Conservation (phyloP, 1,284 basidiomycete species). For the Ganoderma leucocontextum region DNA sequence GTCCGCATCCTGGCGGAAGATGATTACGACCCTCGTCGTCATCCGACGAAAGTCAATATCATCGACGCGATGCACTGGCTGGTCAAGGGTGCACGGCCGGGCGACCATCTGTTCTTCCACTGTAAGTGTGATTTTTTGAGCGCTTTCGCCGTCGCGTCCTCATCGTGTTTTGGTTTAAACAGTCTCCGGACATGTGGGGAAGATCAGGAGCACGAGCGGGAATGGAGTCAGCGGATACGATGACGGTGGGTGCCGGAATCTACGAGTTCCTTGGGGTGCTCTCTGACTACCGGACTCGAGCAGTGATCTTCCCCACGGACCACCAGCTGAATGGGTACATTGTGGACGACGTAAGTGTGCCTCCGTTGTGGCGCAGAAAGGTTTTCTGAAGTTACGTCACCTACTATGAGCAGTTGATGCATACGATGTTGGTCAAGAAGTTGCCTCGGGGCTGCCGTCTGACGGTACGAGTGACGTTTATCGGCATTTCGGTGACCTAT, state of each 20-base stretch:
- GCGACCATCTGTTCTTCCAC: conserved; percentile 91
- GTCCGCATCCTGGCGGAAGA: conserved; percentile 86
- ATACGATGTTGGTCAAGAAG: conserved; percentile 65
- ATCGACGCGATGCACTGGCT: conserved; percentile 87
- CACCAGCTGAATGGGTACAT: conserved; percentile 74
- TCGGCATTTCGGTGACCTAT: background rate
- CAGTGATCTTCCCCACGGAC: conserved; percentile 74
- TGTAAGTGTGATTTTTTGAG: conserved; percentile 55
- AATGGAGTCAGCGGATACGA: conserved; percentile 72
- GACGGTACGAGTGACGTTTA: conserved; percentile 52
- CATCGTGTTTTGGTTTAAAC: background rate
- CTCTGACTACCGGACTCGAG: background rate
- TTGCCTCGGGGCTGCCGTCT: conserved; percentile 73
- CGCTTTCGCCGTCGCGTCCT: background rate
- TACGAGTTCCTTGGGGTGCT: no score
- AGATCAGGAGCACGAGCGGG: conserved; percentile 73
- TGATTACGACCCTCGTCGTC: conserved; percentile 58
- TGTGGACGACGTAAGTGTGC: conserved; percentile 73
- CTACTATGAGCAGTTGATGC: conserved; percentile 56
- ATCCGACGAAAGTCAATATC: conserved; percentile 84
- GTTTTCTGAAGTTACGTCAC: conserved; percentile 6
- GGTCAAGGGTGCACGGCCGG: conserved; percentile 72
- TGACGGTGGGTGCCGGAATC: conserved; percentile 51
- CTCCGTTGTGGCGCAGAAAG: background rate
- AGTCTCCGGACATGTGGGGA: conserved; percentile 88